Conservation (phyloP, 2,329 filamentous ascomycete species). For the Aurifilum marmelostoma region DNA sequence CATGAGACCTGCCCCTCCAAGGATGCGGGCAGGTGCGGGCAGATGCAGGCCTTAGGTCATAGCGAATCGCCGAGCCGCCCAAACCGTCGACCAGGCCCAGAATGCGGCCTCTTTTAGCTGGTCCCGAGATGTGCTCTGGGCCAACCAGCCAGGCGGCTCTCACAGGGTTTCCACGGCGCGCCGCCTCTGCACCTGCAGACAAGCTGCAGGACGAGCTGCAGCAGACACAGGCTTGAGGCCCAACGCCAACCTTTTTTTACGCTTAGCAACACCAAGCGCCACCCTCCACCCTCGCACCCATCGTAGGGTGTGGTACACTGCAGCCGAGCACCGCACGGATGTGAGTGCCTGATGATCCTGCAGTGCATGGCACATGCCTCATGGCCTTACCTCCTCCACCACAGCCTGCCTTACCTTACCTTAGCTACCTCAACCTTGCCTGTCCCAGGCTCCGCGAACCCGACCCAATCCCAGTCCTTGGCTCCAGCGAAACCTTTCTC, state of each 20-base stretch:
- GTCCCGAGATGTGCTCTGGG: slow-evolving; percentile 26
- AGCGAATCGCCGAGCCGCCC: slow-evolving; percentile 30
- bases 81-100: slow-evolving; percentile 27
- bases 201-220: slow-evolving; percentile 22
- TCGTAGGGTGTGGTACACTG: slow-evolving; percentile 4
- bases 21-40: slow-evolving; percentile 15
- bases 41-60: slow-evolving; percentile 11
- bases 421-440: slow-evolving; percentile 1
- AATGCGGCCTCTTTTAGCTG: slow-evolving; percentile 26
- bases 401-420: slow-evolving; percentile 7
- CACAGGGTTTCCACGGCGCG: slow-evolving; percentile 15
- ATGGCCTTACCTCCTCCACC: slow-evolving; percentile 13
- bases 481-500: not conserved
- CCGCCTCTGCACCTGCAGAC: slow-evolving; percentile 25
- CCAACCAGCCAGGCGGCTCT: slow-evolving; percentile 28
- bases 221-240: slow-evolving; percentile 23
- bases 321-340: slow-evolving; percentile 10
- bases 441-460: slow-evolving; percentile 1
- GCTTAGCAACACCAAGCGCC: slow-evolving; percentile 16
- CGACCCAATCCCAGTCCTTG: not conserved
- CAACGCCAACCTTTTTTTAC: slow-evolving; percentile 21
- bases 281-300: not conserved
- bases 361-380: slow-evolving; percentile 26
- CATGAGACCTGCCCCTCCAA: slow-evolving; percentile 15
- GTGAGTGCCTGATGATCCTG: slow-evolving; percentile 20